Evolutionary conservation across 1,284 basidiomycete species (phyloP).

Genomic region (Boletus albobrunnescens): DNA sequence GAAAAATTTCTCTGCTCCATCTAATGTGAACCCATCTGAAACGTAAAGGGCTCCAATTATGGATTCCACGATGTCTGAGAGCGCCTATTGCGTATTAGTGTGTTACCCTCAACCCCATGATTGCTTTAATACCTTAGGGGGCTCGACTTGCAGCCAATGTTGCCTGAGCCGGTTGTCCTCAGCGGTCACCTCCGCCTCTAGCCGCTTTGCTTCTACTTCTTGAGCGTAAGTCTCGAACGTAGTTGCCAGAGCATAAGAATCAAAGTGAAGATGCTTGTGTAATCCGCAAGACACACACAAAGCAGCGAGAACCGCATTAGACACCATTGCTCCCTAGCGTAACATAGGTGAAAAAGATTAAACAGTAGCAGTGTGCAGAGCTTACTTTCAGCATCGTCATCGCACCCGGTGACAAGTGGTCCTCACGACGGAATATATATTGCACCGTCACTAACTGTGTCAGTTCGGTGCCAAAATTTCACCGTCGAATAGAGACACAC

Average conservation of each 20-base stretch:
- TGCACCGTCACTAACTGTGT: constrained; percentile 60
- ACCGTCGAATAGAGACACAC: constrained; percentile 40
- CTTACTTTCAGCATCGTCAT: constrained; percentile 72
- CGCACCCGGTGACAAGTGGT: constrained; percentile 61
- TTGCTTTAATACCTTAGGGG: constrained; percentile 59
- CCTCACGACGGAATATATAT: constrained; percentile 62
- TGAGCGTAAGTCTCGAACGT: constrained; percentile 54
- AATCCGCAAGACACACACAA: constrained; percentile 66
- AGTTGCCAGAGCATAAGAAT: constrained; percentile 47
- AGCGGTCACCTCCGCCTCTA: constrained; percentile 46
- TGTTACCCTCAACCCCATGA: background rate
- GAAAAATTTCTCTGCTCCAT: constrained; percentile 61
- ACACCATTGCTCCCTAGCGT: constrained; percentile 72
- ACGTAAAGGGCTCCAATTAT: constrained; percentile 71
- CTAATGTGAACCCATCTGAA: constrained; percentile 62
- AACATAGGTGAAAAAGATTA: constrained; percentile 4
- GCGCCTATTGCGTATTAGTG: constrained; percentile 41
- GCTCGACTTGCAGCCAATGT: constrained; percentile 71
- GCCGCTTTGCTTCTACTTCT: constrained; percentile 43
- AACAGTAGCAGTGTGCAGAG: background rate
- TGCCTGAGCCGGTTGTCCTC: constrained; percentile 57
- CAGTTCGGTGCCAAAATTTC: constrained; percentile 8
- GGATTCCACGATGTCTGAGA: constrained; percentile 76
- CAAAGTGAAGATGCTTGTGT: constrained; percentile 56
- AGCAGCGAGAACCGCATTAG: constrained; percentile 69